A percentile compares a stretch with the other conserved stretches of the same genome.
These are phyloP conservation scores for Neotropicomus parvogracilis DNA, from an alignment of 1,284 basidiomycete species.

Conservation along the genomic window DNA sequence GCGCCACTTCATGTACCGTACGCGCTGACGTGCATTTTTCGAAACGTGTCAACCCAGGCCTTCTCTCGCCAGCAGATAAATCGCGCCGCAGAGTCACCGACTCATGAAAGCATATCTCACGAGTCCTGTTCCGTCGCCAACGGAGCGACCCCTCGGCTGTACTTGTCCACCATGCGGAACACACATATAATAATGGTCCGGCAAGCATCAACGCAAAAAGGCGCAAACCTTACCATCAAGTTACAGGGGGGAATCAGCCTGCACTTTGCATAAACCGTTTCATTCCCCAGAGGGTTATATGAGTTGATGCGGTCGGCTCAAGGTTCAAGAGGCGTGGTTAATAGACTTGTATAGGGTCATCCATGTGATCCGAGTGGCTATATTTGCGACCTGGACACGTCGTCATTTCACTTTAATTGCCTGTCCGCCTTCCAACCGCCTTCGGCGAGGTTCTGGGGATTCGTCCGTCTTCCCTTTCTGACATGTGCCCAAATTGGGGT, in stretches of 20 bases:
- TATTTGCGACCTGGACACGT: slow-evolving; percentile 14
- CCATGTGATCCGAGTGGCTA: slow-evolving; percentile 30
- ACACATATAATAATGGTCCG: slow-evolving; percentile 1
- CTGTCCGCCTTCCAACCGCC: slow-evolving; percentile 60
- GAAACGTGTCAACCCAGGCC: slow-evolving; percentile 17
- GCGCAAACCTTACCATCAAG: slow-evolving; percentile 11
- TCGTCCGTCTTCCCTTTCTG: slow-evolving; percentile 36
- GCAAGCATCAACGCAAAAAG: slow-evolving; percentile 7
- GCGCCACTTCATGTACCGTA: slow-evolving; percentile 24
- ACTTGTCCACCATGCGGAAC: not conserved
- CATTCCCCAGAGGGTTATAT: slow-evolving; percentile 27
- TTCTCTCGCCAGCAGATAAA: slow-evolving; percentile 11
- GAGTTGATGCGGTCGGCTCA: slow-evolving; percentile 21
- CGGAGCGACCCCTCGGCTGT: slow-evolving; percentile 18
- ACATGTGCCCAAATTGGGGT: slow-evolving; percentile 45
- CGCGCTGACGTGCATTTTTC: slow-evolving; percentile 13
- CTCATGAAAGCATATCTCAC: slow-evolving; percentile 12
- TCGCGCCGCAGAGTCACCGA: slow-evolving; percentile 26
- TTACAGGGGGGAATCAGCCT: slow-evolving; percentile 6
- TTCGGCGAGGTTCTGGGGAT: slow-evolving; percentile 49
- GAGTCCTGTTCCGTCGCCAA: slow-evolving; percentile 19
- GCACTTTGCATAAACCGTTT: slow-evolving; percentile 13
- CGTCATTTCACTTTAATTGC: slow-evolving; percentile 55
- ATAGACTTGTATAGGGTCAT: slow-evolving; percentile 22
- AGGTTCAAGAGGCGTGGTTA: slow-evolving; percentile 20